Evolutionary conservation across 2,329 filamentous ascomycete species (phyloP), one percentile per base, ranked within the genome.

Genomic region (Calonectria honghensis): DNA sequence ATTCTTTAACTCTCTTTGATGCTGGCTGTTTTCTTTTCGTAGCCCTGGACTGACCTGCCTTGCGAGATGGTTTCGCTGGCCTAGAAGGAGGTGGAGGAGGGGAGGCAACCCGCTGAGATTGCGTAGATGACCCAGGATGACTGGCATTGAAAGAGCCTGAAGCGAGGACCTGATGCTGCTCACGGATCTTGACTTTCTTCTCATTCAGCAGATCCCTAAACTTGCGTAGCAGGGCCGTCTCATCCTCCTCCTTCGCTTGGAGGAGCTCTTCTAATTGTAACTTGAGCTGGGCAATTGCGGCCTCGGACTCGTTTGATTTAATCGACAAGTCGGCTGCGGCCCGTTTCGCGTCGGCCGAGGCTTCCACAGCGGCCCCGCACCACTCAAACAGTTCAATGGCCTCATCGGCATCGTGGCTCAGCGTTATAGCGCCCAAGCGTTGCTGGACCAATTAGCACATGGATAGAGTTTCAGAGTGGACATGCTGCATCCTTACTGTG

Each of bases 181-280:
- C 91, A 54, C 94, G 87, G 65, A 96, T 96, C 84, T 94, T 96
- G 68, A 93, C 87, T 84, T 96, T 96, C 86, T 96, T 96, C 82
- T 94, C 91, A 79, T 96, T 96, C 1, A 96, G 86, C 2, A 96
- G 86, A 70, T 91, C 87, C 70, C 91, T 89, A 79, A 95, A 95
- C 82, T 95, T 95, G 74, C 91, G 90, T 1, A 96, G 84, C 71
- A 96, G 85, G 24, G 89, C 88, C 1, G 89, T 88, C 83, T 96
- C 94, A 75, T 95, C 90, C 24, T 91, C 90, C 61, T 90, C 88
- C 82, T 96, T 96, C 18, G 91, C 88, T 69, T 88, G 87, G 61
- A 93, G 88, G 20, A 96, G 88, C 78, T 94, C 92, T 5, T 93
- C 89, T 0, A 96, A 85, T 80, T 94, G 92, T 5, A 85, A 85